Percentiles rank a stretch among this genome's conserved stretches.
Evolutionary conservation across 176 grass and related monocot species (phyloP).

Genomic region (Avena eriantha): DNA sequence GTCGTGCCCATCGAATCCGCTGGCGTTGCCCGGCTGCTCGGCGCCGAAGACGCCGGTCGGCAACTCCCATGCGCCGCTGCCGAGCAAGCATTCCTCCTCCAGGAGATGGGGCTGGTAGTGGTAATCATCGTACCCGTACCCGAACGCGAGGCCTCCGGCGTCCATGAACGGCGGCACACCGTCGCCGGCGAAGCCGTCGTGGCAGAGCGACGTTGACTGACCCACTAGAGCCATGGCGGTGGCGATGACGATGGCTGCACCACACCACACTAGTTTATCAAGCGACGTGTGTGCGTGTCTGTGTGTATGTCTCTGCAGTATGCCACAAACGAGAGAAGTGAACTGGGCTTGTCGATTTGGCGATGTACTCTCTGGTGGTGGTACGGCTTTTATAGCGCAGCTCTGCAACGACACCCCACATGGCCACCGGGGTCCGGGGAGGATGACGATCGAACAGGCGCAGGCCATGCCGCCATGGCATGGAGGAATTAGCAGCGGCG

Average conservation of each 20-base stretch:
- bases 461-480: not conserved
- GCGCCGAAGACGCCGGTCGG: not conserved
- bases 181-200: not conserved
- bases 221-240: constrained; percentile 19
- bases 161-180: not conserved
- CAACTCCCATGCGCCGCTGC: constrained; percentile 1
- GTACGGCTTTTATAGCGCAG: constrained; percentile 15
- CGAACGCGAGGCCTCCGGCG: not conserved
- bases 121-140: not conserved
- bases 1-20: not conserved
- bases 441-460: constrained; percentile 11
- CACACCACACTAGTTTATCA: not conserved
- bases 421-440: constrained; percentile 7
- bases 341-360: not conserved
- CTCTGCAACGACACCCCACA: constrained; percentile 15
- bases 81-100: constrained; percentile 16
- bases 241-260: not conserved
- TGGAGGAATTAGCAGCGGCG: not conserved
- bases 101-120: not conserved
- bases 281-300: not conserved
- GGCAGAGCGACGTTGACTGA: not conserved
- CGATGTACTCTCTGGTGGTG: not conserved
- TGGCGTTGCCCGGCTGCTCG: not conserved
- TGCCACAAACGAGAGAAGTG: not conserved
- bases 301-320: not conserved